A percentile compares a stretch with the other conserved stretches of the same genome.
phyloP scores from a whole-genome alignment of 345 rosid genomes.

The Lumnitzera racemosa region DNA sequence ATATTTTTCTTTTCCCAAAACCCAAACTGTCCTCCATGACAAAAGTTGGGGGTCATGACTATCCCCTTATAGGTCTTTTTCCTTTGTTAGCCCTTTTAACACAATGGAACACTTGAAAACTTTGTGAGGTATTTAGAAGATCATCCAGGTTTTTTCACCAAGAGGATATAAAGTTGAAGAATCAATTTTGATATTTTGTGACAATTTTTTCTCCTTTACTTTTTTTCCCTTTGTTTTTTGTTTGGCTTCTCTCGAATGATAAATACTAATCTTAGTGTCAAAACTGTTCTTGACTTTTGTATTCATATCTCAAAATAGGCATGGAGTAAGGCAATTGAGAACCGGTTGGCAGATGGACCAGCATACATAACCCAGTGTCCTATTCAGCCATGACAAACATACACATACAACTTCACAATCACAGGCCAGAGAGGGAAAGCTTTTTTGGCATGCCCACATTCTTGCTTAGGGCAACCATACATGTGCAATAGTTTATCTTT shows the following conservation, averaged over 20 bases:
- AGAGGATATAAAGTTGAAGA: too few species aligned
- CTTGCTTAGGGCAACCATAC: slow-evolving; percentile 89
- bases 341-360: slow-evolving; percentile 89
- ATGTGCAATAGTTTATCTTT: slow-evolving; percentile 65
- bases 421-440: slow-evolving; percentile 84
- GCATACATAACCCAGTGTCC: slow-evolving; percentile 95
- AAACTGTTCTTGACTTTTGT: too few species aligned
- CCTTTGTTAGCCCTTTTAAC: too few species aligned
- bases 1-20: too few species aligned
- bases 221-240: neutral
- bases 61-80: too few species aligned
- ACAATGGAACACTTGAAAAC: too few species aligned
- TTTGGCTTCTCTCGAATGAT: neutral
- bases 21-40: too few species aligned
- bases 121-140: too few species aligned
- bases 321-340: slow-evolving; percentile 65
- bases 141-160: too few species aligned
- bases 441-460: slow-evolving; percentile 80
- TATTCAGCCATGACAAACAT: slow-evolving; percentile 61
- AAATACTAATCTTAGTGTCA: neutral
- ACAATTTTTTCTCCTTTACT: neutral
- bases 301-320: slow-evolving; percentile 31
- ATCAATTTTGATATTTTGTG: neutral
- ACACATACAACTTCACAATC: slow-evolving; percentile 62
- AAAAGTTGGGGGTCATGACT: too few species aligned